phyloP scores from a whole-genome alignment of 2,329 filamentous ascomycete species.

The Lachnellula arida region DNA sequence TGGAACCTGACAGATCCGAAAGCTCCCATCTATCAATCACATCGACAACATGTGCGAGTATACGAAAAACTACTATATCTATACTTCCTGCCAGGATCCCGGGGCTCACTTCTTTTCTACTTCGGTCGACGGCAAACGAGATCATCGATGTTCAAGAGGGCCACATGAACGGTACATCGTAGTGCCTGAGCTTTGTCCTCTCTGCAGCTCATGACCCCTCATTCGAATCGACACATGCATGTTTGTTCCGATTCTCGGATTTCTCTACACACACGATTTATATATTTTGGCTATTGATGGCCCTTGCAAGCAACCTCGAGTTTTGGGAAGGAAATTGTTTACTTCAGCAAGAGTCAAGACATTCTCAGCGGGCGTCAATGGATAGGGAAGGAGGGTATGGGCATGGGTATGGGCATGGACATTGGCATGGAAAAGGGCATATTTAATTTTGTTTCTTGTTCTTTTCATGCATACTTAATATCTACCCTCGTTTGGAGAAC shows the following conservation, averaged over 20 bases:
- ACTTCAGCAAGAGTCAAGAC: conserved; percentile 5
- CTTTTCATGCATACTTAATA: conserved; percentile 12
- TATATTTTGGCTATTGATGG: conserved; percentile 1
- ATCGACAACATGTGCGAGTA: conserved; percentile 49
- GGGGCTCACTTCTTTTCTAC: conserved; percentile 68
- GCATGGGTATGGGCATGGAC: not conserved
- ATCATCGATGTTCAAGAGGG: conserved; percentile 54
- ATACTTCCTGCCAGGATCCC: conserved; percentile 64
- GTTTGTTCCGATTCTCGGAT: not conserved
- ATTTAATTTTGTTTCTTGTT: not conserved
- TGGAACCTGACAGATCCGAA: not conserved
- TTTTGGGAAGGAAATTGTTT: conserved; percentile 6
- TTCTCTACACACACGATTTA: not conserved
- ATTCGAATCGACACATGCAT: not conserved
- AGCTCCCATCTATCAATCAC: not conserved
- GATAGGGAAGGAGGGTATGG: not conserved
- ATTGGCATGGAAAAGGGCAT: not conserved
- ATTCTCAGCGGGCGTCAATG: conserved; percentile 18
- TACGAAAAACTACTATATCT: conserved; percentile 74
- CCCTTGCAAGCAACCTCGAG: not conserved
- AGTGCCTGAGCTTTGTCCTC: conserved; percentile 56
- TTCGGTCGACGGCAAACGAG: conserved; percentile 59
- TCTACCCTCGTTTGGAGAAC: conserved; percentile 1
- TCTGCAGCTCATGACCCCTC: conserved; percentile 36
- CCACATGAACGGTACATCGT: conserved; percentile 74